phyloP scores from a whole-genome alignment of 441 rosid genomes.

The Jatropha podagrica region DNA sequence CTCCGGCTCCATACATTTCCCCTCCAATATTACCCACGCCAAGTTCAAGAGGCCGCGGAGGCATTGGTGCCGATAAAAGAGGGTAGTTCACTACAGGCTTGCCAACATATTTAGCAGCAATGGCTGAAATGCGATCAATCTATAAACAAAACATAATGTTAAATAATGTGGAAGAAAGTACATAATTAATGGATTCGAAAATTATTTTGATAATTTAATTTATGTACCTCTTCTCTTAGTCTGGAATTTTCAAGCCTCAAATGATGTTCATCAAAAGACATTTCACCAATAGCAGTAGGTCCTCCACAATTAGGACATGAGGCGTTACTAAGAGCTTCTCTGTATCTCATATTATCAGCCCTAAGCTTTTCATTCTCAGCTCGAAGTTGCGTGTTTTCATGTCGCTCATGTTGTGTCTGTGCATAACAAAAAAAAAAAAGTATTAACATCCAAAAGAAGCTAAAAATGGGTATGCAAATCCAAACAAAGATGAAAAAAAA shows the following conservation, averaged over 20 bases:
- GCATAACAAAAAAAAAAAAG: not conserved
- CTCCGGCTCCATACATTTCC: constrained; percentile 62
- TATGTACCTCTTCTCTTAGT: constrained; percentile 77
- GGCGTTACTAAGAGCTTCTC: constrained; percentile 84
- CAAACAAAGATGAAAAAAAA: not conserved
- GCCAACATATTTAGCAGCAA: constrained; percentile 93
- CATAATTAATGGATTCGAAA: not conserved
- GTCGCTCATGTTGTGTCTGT: constrained; percentile 90
- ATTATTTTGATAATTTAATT: not conserved
- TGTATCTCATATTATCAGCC: constrained; percentile 73
- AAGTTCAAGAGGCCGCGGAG: constrained; percentile 67
- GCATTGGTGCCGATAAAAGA: constrained; percentile 53
- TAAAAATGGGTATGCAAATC: not conserved
- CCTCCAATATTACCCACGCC: constrained; percentile 63
- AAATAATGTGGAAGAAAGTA: not conserved
- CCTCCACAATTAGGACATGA: constrained; percentile 97
- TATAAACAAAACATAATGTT: constrained; percentile 19
- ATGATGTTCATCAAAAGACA: constrained; percentile 95
- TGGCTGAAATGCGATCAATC: constrained; percentile 85
- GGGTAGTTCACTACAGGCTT: constrained; percentile 78
- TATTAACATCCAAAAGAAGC: not conserved
- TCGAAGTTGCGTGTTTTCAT: constrained; percentile 75
- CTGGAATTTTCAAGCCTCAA: constrained; percentile 82
- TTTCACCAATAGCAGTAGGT: constrained; percentile 86
- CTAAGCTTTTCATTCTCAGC: constrained; percentile 84